A percentile compares a stretch with the other conserved stretches of the same genome.
Conservation (phyloP, 2,329 filamentous ascomycete genomes). For the Bertia moriformis region DNA sequence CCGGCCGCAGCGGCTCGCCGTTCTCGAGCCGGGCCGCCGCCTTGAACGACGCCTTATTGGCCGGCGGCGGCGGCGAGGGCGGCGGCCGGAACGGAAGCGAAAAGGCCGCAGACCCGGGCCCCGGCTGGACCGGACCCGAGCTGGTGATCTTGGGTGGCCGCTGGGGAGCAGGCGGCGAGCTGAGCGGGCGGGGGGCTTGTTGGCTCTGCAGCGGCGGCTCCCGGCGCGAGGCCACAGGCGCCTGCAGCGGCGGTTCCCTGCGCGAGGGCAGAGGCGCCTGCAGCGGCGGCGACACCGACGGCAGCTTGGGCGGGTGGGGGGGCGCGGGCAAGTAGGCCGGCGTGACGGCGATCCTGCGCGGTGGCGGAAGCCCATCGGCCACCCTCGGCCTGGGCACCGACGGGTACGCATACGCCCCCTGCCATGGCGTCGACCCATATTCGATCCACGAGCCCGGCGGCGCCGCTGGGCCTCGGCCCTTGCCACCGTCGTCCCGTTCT, state of each 20-base stretch:
- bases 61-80: no score
- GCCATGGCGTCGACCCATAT: no score
- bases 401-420: no score
- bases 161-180: constrained; percentile 4
- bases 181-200: no score
- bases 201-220: no score
- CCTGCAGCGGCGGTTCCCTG: constrained; percentile 1
- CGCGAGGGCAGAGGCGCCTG: constrained; percentile 12
- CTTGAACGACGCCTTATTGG: constrained; percentile 56
- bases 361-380: no score
- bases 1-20: constrained; percentile 68
- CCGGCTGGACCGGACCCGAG: constrained; percentile 3
- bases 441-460: no score
- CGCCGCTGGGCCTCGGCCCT: no score
- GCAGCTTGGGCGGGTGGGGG: constrained; percentile 15
- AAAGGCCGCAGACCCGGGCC: not conserved
- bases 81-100: constrained; percentile 2
- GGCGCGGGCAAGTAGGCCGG: no score
- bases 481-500: no score
- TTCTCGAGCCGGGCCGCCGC: constrained; percentile 82
- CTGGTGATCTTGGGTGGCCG: constrained; percentile 10
- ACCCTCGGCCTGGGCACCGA: no score
- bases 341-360: no score
- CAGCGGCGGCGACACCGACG: constrained; percentile 17
- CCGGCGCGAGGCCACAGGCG: not conserved